phyloP scores from a whole-genome alignment of 2,329 filamentous ascomycete species.

The Chalaropsis thielavioides region DNA sequence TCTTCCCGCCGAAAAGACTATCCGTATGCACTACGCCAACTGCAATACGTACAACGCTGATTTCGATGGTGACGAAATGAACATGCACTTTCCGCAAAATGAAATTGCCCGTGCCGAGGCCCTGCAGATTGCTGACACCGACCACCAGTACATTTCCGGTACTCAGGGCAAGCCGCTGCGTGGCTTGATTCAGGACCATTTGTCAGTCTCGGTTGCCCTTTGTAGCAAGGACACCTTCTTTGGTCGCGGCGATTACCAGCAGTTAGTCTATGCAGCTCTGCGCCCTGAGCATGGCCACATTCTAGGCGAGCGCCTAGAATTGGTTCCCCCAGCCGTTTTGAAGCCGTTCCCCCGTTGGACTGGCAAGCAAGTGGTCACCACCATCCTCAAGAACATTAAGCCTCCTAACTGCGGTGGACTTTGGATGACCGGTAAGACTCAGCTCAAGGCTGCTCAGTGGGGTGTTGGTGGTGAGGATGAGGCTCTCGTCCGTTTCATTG shows the following conservation, averaged over 20 bases:
- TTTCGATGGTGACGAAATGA: constrained; percentile 99
- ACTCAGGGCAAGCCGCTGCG: constrained; percentile 86
- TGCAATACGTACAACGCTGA: constrained; percentile 99
- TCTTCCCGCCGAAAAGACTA: constrained; percentile 84
- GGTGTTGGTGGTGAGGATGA: constrained; percentile 56
- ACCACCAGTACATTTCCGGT: constrained; percentile 90
- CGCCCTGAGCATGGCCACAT: constrained; percentile 85
- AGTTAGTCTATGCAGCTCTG: constrained; percentile 81
- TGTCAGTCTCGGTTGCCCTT: constrained; percentile 83
- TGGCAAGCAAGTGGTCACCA: constrained; percentile 89
- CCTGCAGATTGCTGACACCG: constrained; percentile 83
- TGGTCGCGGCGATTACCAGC: constrained; percentile 72
- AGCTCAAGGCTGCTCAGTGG: constrained; percentile 70
- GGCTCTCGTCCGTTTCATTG: constrained; percentile 63
- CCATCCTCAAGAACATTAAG: constrained; percentile 81
- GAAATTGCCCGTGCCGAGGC: constrained; percentile 89
- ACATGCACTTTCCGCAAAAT: constrained; percentile 98
- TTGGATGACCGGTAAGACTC: constrained; percentile 64
- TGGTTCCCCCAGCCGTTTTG: constrained; percentile 65
- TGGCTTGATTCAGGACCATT: constrained; percentile 96
- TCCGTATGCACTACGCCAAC: constrained; percentile 99
- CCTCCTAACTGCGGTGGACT: constrained; percentile 62
- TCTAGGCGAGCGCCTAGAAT: constrained; percentile 63
- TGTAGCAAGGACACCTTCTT: constrained; percentile 90
- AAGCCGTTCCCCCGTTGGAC: constrained; percentile 80